Conservation (phyloP, 148 eudicot genomes). For the Talinum fruticosum region DNA sequence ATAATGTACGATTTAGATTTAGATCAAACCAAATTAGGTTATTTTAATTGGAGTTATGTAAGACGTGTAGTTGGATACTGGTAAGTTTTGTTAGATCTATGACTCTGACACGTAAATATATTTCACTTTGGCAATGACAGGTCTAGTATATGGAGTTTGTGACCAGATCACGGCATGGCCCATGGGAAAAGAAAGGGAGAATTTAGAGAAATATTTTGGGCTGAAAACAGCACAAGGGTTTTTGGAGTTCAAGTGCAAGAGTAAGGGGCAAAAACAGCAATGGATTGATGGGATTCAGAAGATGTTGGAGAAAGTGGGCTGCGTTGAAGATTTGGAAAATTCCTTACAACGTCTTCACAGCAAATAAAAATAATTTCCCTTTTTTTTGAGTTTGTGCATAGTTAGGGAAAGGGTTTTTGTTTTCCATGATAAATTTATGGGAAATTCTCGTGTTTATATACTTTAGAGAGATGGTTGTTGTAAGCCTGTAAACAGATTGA, state of each 20-base stretch:
- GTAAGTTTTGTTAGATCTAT: neutral
- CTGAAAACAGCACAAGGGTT: conserved; percentile 77
- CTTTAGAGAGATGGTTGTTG: neutral
- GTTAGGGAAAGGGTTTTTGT: conserved; percentile 20
- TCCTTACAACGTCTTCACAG: conserved; percentile 37
- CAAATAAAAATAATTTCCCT: conserved; percentile 17
- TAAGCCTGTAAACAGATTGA: conserved; percentile 6
- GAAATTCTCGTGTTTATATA: conserved; percentile 16
- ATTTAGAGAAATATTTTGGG: conserved; percentile 61
- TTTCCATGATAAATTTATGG: conserved; percentile 11
- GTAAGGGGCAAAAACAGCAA: conserved; percentile 63
- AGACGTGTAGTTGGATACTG: too few species aligned
- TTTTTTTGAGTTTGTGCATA: conserved; percentile 21
- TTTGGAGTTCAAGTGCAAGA: conserved; percentile 86
- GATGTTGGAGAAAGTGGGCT: conserved; percentile 43
- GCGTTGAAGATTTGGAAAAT: conserved; percentile 41
- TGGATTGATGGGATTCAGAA: conserved; percentile 74
- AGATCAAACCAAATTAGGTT: too few species aligned
- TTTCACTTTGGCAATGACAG: conserved; percentile 32
- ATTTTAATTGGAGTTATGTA: too few species aligned
- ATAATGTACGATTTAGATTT: too few species aligned
- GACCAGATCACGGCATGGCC: conserved; percentile 59
- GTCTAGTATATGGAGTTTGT: conserved; percentile 66
- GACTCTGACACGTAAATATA: neutral
- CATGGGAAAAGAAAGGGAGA: conserved; percentile 54